Evolutionary conservation across 1,139 yeast species (phyloP).

Genomic region (Pneumocystis murina): DNA sequence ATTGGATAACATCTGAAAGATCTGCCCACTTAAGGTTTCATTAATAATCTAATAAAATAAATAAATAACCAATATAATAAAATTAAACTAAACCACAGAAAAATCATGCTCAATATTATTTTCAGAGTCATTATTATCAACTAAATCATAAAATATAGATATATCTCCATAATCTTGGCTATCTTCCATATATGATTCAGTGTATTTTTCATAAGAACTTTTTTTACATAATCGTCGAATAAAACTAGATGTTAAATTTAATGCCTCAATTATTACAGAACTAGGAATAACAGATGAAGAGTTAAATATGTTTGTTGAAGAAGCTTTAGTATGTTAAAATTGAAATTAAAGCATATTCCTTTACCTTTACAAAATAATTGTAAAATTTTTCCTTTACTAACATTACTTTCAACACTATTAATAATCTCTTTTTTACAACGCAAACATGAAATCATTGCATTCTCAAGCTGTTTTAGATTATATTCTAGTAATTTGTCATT

Average conservation of each 20-base stretch:
- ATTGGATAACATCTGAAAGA: background rate
- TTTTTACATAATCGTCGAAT: background rate
- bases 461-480: constrained; percentile 1
- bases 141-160: background rate
- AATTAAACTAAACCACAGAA: background rate
- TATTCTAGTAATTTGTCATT: background rate
- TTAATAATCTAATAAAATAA: background rate
- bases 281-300: background rate
- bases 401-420: background rate
- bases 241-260: background rate
- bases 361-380: background rate
- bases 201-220: background rate
- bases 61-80: background rate
- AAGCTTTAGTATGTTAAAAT: background rate
- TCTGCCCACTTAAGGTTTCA: background rate
- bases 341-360: background rate
- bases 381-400: background rate
- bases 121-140: background rate
- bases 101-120: background rate
- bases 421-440: background rate
- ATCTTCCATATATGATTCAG: background rate
- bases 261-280: background rate
- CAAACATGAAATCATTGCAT: background rate
- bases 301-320: background rate
- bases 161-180: background rate